Conservation (phyloP, 176 grass and related monocot genomes). For the Bothriochloa decipiens region DNA sequence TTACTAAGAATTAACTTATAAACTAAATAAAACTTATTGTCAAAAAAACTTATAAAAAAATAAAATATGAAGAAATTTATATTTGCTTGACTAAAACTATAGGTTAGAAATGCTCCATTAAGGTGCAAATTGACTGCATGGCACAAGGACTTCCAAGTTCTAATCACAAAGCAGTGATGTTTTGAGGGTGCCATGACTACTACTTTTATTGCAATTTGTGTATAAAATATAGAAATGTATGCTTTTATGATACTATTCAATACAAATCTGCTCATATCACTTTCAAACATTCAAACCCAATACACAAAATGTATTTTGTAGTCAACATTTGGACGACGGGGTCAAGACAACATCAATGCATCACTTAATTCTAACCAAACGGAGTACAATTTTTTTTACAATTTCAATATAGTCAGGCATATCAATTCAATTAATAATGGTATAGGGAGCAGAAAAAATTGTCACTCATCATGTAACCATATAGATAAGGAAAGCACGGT, state of each 20-base stretch:
- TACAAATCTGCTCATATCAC: neutral
- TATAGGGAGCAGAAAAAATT: neutral
- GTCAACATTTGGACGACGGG: neutral
- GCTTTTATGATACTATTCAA: neutral
- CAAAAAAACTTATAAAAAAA: no score
- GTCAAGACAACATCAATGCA: neutral
- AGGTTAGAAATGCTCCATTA: neutral
- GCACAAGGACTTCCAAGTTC: neutral
- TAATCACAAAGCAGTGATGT: neutral
- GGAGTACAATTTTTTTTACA: neutral
- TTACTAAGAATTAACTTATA: neutral
- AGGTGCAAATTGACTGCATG: neutral
- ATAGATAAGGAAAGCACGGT: neutral
- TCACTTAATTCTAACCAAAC: neutral
- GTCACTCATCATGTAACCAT: neutral
- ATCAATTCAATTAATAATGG: neutral
- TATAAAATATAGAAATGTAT: neutral
- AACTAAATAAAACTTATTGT: neutral
- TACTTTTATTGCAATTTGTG: neutral
- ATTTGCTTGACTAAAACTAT: no score
- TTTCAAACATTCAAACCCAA: neutral
- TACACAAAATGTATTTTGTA: neutral
- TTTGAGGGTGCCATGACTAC: neutral
- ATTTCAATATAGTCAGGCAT: neutral
- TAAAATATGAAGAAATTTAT: neutral